Conservation (phyloP, 2,329 filamentous ascomycete species). For the Colletotrichum lupini region DNA sequence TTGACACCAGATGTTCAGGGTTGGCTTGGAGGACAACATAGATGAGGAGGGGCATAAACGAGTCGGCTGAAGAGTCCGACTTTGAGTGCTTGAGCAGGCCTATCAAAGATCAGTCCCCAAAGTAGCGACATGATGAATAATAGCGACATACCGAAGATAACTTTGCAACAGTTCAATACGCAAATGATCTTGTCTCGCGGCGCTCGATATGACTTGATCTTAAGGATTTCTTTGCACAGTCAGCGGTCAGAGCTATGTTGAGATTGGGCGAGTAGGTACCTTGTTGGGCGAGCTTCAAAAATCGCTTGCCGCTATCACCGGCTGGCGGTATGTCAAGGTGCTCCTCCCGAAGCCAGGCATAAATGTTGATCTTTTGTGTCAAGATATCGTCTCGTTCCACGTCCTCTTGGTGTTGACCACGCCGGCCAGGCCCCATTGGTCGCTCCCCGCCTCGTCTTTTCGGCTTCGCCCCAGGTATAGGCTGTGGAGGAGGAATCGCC, state of each 20-base stretch:
- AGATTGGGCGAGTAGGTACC: slow-evolving; percentile 56
- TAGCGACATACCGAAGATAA: slow-evolving; percentile 83
- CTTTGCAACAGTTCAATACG: slow-evolving; percentile 98
- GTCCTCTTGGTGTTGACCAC: slow-evolving; percentile 97
- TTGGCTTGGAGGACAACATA: slow-evolving; percentile 96
- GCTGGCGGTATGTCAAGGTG: slow-evolving; percentile 92
- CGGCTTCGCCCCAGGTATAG: slow-evolving; percentile 74
- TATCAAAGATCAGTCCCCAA: slow-evolving; percentile 44
- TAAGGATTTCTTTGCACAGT: slow-evolving; percentile 79
- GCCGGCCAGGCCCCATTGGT: slow-evolving; percentile 81
- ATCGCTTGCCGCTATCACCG: slow-evolving; percentile 87
- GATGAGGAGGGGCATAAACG: slow-evolving; percentile 94
- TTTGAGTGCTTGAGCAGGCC: slow-evolving; percentile 91
- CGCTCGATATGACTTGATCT: slow-evolving; percentile 97
- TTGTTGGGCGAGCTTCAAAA: slow-evolving; percentile 89
- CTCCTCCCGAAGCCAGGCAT: slow-evolving; percentile 92
- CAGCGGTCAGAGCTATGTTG: slow-evolving; percentile 35
- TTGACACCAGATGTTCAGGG: slow-evolving; percentile 94
- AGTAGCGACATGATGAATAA: neutral
- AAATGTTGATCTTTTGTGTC: slow-evolving; percentile 96
- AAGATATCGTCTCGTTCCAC: slow-evolving; percentile 97
- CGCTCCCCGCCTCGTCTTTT: slow-evolving; percentile 76
- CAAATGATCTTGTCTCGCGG: slow-evolving; percentile 98
- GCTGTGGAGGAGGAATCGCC: slow-evolving; percentile 84
- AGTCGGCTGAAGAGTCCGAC: slow-evolving; percentile 93